A percentile compares a stretch with the other conserved stretches of the same genome.
Conservation (phyloP, 306 rosid species). For the Senna siamea region DNA sequence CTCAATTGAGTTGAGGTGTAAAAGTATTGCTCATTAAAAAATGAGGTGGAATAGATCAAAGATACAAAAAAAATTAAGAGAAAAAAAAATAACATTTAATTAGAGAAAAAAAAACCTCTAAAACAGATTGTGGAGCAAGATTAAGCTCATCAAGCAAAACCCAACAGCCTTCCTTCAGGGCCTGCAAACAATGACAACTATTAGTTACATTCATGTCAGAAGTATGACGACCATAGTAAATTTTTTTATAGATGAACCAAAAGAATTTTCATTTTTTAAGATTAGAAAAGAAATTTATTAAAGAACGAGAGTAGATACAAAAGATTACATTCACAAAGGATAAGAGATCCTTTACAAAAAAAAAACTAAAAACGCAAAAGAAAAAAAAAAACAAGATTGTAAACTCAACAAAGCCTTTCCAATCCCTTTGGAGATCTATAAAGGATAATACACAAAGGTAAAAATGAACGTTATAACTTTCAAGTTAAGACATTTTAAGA, state of each 20-base stretch:
- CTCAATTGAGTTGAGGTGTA: background rate
- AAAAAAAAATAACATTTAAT: background rate
- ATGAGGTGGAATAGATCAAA: background rate
- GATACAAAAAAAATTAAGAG: background rate
- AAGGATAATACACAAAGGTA: too few species aligned
- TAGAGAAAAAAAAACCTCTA: conserved; percentile 61
- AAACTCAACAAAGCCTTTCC: too few species aligned
- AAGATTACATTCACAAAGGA: too few species aligned
- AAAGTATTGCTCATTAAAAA: background rate
- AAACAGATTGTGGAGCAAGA: conserved; percentile 96
- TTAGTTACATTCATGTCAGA: conserved; percentile 36
- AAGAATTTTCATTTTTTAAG: too few species aligned
- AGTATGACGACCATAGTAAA: background rate
- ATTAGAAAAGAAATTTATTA: too few species aligned
- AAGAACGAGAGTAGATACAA: too few species aligned
- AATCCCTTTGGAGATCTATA: too few species aligned
- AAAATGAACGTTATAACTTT: conserved; percentile 13
- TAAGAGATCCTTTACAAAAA: too few species aligned
- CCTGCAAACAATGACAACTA: conserved; percentile 55
- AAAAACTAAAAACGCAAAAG: too few species aligned
- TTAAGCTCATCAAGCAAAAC: conserved; percentile 96
- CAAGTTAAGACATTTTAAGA: conserved; percentile 19
- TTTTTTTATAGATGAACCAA: too few species aligned
- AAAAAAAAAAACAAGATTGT: too few species aligned
- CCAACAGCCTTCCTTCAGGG: conserved; percentile 93